Evolutionary conservation across 2,329 filamentous ascomycete genomes (phyloP).

Genomic region (Tolypocladium ophioglossoides): DNA sequence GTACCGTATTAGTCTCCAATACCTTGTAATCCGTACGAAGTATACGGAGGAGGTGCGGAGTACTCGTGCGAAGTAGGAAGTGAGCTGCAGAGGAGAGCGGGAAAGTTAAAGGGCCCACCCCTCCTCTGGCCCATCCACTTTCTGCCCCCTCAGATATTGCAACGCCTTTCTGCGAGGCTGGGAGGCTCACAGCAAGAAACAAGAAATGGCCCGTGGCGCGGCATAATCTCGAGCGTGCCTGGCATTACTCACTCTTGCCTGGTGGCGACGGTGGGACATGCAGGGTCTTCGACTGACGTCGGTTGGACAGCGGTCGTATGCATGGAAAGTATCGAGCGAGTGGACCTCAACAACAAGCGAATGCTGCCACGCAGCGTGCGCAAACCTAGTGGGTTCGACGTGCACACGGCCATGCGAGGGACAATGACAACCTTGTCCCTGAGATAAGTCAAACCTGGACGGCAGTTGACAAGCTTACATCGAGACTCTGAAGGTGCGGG

Average conservation of each 20-base stretch:
- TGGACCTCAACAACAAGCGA: not conserved
- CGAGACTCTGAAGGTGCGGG: not conserved
- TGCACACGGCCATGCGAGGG: not conserved
- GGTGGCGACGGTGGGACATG: not conserved
- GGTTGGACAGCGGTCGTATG: not conserved
- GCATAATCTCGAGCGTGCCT: not conserved
- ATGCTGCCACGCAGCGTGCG: not conserved
- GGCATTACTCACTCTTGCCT: not conserved
- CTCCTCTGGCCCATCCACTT: not conserved
- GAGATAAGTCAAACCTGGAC: not conserved
- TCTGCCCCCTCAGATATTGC: not conserved
- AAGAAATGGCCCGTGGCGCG: not conserved
- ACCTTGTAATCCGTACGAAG: not conserved
- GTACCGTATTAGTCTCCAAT: not conserved
- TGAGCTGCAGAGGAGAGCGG: not conserved
- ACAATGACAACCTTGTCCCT: not conserved
- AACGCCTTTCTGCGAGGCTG: not conserved
- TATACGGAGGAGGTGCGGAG: too few species aligned
- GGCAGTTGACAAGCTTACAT: not conserved
- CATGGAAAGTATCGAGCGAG: not conserved
- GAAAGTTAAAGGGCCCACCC: not conserved
- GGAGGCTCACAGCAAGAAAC: not conserved
- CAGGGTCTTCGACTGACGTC: conserved; percentile 1
- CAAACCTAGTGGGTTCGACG: too few species aligned
- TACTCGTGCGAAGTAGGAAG: too few species aligned